Conservation (phyloP, 129 eudicot species). For the Sambucus nigra region DNA sequence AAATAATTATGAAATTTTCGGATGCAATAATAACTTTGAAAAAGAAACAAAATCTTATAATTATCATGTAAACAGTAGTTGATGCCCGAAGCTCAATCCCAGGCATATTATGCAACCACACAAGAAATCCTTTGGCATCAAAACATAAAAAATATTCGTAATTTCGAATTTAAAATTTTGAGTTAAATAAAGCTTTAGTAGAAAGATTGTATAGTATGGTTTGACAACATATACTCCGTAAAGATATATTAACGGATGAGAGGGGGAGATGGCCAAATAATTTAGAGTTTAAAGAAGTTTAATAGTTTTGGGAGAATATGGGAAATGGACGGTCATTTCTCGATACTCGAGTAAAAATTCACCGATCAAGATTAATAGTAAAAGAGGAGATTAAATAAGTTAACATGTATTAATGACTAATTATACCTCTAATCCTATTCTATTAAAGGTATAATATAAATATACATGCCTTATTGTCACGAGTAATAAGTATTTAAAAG, state of each 20-base stretch:
- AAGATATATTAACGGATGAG: not conserved
- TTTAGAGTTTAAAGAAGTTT: too few species aligned
- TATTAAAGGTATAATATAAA: too few species aligned
- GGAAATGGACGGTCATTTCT: too few species aligned
- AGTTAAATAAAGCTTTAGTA: not conserved
- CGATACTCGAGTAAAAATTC: too few species aligned
- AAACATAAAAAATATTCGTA: not conserved
- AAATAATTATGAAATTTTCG: not conserved
- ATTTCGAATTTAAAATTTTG: not conserved
- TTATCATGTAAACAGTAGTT: constrained; percentile 44
- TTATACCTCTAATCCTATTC: too few species aligned
- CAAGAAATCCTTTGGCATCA: constrained; percentile 52
- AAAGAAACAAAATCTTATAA: not conserved
- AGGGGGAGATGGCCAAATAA: too few species aligned
- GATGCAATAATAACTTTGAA: not conserved
- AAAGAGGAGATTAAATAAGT: too few species aligned
- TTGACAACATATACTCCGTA: not conserved
- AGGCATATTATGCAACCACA: constrained; percentile 62
- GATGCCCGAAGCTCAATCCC: constrained; percentile 47
- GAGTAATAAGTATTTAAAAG: too few species aligned
- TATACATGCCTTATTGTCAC: too few species aligned
- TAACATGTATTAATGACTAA: too few species aligned
- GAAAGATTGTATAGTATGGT: not conserved
- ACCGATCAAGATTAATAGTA: too few species aligned
- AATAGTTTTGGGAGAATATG: too few species aligned